These are phyloP conservation scores for Diplocarpon mali DNA, from an alignment of 2,329 filamentous ascomycete genomes.

Conservation along the genomic window DNA sequence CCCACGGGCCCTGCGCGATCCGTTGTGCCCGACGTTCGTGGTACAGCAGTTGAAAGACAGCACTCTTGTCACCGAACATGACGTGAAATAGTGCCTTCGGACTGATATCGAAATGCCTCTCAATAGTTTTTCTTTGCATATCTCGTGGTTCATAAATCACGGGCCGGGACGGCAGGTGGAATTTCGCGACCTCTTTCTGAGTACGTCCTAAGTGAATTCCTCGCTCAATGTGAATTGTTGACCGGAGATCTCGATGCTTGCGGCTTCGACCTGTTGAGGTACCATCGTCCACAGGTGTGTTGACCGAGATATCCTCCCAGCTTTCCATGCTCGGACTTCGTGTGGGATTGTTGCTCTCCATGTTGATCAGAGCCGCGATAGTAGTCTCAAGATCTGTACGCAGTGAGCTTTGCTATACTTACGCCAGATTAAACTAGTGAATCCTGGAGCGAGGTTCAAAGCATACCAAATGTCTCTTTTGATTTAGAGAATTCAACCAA, in stretches of 20 bases:
- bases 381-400: slow-evolving; percentile 48
- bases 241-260: slow-evolving; percentile 39
- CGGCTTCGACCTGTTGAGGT: slow-evolving; percentile 32
- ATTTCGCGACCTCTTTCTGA: slow-evolving; percentile 39
- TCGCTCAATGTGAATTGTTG: slow-evolving; percentile 50
- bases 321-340: slow-evolving; percentile 71
- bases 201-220: slow-evolving; percentile 37
- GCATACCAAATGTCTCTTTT: slow-evolving; percentile 48
- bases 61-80: slow-evolving; percentile 91
- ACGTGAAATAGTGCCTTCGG: slow-evolving; percentile 94
- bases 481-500: slow-evolving; percentile 71
- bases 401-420: slow-evolving; percentile 1
- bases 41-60: slow-evolving; percentile 85
- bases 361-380: slow-evolving; percentile 59
- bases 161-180: slow-evolving; percentile 71
- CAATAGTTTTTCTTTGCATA: slow-evolving; percentile 64
- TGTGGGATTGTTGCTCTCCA: slow-evolving; percentile 52
- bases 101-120: slow-evolving; percentile 79
- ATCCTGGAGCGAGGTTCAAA: not conserved
- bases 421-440: not conserved
- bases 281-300: slow-evolving; percentile 49
- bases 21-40: slow-evolving; percentile 68
- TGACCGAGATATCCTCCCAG: slow-evolving; percentile 72
- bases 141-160: slow-evolving; percentile 76
- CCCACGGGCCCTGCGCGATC: slow-evolving; percentile 82